A percentile compares a stretch with the other conserved stretches of the same genome.
Conservation (phyloP, 495 filamentous ascomycete genomes). For the Penicillium alfredii region DNA sequence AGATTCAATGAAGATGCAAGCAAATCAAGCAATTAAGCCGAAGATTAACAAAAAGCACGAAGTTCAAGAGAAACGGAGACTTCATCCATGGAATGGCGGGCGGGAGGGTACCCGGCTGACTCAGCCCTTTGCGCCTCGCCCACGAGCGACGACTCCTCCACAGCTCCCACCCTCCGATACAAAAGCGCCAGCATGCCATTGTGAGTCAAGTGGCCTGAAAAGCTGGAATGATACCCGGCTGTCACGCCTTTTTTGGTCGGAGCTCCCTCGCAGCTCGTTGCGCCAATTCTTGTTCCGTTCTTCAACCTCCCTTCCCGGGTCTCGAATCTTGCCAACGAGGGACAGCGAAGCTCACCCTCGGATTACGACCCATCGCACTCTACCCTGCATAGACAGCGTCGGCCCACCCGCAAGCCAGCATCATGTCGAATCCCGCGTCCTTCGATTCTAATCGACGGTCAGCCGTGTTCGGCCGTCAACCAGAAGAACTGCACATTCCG, state of each 20-base stretch:
- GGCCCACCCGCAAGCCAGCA: slow-evolving; percentile 16
- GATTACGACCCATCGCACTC: slow-evolving; percentile 12
- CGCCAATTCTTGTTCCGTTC: background rate
- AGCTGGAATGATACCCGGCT: slow-evolving; percentile 11
- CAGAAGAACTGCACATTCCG: slow-evolving; percentile 77
- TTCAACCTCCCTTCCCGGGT: slow-evolving; percentile 8
- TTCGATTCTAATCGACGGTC: slow-evolving; percentile 52
- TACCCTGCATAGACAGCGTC: slow-evolving; percentile 10
- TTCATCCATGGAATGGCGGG: too few relatives aligned
- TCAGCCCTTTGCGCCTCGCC: too few relatives aligned
- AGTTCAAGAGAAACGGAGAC: too few relatives aligned
- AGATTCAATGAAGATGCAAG: too few relatives aligned
- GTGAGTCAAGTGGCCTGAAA: slow-evolving; percentile 8
- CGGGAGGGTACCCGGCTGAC: too few relatives aligned
- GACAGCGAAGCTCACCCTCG: slow-evolving; percentile 19
- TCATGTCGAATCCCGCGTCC: slow-evolving; percentile 42
- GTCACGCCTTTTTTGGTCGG: slow-evolving; percentile 24
- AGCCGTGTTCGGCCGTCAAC: slow-evolving; percentile 45
- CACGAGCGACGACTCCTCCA: too few relatives aligned
- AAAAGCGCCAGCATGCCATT: slow-evolving; percentile 14
- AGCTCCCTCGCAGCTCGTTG: slow-evolving; percentile 30
- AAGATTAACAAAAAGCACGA: too few relatives aligned
- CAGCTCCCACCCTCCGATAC: slow-evolving; percentile 2
- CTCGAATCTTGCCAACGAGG: slow-evolving; percentile 3
- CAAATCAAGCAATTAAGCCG: too few relatives aligned